These are phyloP conservation scores for Liriodendron chinense DNA, from an alignment of 164 flowering plant species.

Conservation along the genomic window DNA sequence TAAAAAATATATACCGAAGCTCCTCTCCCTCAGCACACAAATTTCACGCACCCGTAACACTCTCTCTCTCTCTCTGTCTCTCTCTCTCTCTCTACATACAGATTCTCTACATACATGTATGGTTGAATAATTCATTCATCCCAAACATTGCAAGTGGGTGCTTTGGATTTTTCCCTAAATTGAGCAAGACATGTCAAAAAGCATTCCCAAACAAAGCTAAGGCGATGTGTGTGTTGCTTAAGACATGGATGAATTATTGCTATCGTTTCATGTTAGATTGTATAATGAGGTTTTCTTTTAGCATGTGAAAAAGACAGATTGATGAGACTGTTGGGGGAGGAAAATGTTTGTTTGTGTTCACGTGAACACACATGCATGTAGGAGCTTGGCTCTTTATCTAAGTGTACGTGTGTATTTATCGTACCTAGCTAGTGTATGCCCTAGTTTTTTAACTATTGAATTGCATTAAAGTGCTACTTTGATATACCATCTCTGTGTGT, in stretches of 20 bases:
- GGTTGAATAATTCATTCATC: not conserved
- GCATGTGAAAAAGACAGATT: not conserved
- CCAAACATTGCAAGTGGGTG: not conserved
- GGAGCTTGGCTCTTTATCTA: too few relatives aligned
- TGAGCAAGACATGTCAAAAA: not conserved
- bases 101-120: not conserved
- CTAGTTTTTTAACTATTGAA: too few relatives aligned
- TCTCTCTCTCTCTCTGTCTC: too few relatives aligned
- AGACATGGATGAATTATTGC: not conserved
- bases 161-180: not conserved
- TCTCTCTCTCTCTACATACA: too few relatives aligned
- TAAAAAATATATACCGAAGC: too few relatives aligned
- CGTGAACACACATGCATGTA: too few relatives aligned
- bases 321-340: not conserved
- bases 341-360: not conserved
- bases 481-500: too few relatives aligned
- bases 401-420: too few relatives aligned
- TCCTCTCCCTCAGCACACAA: too few relatives aligned
- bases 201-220: not conserved
- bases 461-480: too few relatives aligned
- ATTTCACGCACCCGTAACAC: too few relatives aligned
- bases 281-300: not conserved
- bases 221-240: not conserved
- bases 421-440: too few relatives aligned
- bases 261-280: not conserved